A percentile compares a stretch with the other conserved stretches of the same genome.
phyloP scores from a whole-genome alignment of 768 basidiomycete genomes.

The Gymnopilus dilepis region DNA sequence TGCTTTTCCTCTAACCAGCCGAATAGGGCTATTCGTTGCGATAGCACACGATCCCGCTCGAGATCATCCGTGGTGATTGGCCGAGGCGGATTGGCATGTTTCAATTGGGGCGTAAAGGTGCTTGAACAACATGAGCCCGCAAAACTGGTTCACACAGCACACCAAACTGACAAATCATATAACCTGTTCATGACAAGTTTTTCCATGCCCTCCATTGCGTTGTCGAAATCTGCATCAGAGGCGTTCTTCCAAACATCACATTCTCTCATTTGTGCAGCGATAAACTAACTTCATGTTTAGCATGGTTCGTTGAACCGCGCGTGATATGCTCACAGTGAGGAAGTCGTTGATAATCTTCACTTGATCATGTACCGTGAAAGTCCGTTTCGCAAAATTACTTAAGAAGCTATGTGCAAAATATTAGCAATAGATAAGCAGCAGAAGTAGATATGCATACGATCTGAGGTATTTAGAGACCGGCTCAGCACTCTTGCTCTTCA shows the following conservation, averaged over 20 bases:
- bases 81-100: slow-evolving; percentile 64
- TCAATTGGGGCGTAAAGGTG: slow-evolving; percentile 90
- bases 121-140: slow-evolving; percentile 45
- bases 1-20: slow-evolving; percentile 89
- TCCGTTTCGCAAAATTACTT: slow-evolving; percentile 90
- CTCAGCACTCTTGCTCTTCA: slow-evolving; percentile 87
- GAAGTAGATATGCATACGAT: slow-evolving; percentile 64
- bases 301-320: slow-evolving; percentile 13
- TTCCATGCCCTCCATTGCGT: slow-evolving; percentile 98
- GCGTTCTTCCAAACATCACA: slow-evolving; percentile 83
- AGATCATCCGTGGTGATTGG: slow-evolving; percentile 93
- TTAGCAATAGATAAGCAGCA: background rate
- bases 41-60: slow-evolving; percentile 91
- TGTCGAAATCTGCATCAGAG: slow-evolving; percentile 87
- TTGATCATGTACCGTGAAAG: slow-evolving; percentile 92
- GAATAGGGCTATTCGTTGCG: slow-evolving; percentile 90
- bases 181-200: slow-evolving; percentile 99
- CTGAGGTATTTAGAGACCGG: slow-evolving; percentile 94
- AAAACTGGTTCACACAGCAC: slow-evolving; percentile 5
- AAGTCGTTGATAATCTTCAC: slow-evolving; percentile 97
- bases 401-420: slow-evolving; percentile 67
- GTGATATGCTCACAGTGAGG: slow-evolving; percentile 60
- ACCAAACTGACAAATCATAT: slow-evolving; percentile 81
- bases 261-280: slow-evolving; percentile 84
- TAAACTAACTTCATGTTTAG: slow-evolving; percentile 63